phyloP scores from a whole-genome alignment of 2,329 filamentous ascomycete genomes.

The Cladophialophora carrionii region DNA sequence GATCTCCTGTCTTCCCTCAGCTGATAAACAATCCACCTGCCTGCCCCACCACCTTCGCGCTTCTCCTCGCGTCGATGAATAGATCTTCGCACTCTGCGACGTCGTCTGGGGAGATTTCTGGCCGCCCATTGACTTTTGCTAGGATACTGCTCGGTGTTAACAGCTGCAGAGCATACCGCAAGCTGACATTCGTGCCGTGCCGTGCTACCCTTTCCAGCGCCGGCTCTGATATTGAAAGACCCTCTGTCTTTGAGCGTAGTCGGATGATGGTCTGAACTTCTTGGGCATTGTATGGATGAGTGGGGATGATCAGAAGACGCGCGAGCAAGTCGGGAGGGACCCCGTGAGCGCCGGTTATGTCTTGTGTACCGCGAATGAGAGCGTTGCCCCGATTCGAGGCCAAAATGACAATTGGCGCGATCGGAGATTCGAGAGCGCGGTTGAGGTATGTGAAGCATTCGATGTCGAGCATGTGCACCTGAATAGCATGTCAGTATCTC shows the following conservation, averaged over 20 bases:
- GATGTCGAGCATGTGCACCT: slow-evolving; percentile 99
- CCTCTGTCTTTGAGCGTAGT: slow-evolving; percentile 80
- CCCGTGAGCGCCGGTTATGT: slow-evolving; percentile 82
- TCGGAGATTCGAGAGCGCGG: slow-evolving; percentile 90
- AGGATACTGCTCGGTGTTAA: slow-evolving; percentile 89
- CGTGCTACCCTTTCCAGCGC: slow-evolving; percentile 85
- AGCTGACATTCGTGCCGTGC: slow-evolving; percentile 83
- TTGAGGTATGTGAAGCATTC: slow-evolving; percentile 99
- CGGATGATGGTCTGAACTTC: slow-evolving; percentile 93
- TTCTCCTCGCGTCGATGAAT: slow-evolving; percentile 80
- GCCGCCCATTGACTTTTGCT: slow-evolving; percentile 78
- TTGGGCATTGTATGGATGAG: slow-evolving; percentile 80
- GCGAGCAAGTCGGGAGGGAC: slow-evolving; percentile 92
- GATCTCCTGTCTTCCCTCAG: slow-evolving; percentile 47
- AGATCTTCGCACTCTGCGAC: slow-evolving; percentile 80
- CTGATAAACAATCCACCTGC: slow-evolving; percentile 67
- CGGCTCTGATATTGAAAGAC: slow-evolving; percentile 74
- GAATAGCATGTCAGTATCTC: slow-evolving; percentile 33
- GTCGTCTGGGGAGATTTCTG: slow-evolving; percentile 75
- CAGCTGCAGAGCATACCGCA: slow-evolving; percentile 91
- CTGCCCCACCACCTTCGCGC: slow-evolving; percentile 70
- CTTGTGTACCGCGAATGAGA: slow-evolving; percentile 82
- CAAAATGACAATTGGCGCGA: slow-evolving; percentile 95
- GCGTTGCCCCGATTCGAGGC: slow-evolving; percentile 96
- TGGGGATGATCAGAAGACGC: slow-evolving; percentile 93